Evolutionary conservation across 352 stramenopile species (phyloP).

Genomic region (Phytophthora parvispora): DNA sequence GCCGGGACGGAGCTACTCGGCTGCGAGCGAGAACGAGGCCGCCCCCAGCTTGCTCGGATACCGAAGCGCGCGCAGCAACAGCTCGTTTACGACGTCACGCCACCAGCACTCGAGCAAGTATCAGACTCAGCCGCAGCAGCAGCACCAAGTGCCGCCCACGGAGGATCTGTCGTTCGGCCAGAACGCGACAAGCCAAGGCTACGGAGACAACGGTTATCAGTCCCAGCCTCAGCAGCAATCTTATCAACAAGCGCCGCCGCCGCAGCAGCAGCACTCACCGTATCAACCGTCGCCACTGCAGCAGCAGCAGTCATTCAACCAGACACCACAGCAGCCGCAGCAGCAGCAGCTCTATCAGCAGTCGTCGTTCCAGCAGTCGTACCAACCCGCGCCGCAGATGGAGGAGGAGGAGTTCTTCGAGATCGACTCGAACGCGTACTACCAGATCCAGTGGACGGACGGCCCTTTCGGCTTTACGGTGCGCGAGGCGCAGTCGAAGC

Average conservation of each 20-base stretch:
- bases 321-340: background rate
- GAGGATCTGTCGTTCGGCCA: constrained; percentile 44
- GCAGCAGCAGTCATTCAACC: constrained; percentile 15
- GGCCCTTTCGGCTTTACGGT: constrained; percentile 86
- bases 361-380: constrained; percentile 21
- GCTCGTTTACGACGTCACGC: constrained; percentile 24
- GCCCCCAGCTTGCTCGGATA: constrained; percentile 37
- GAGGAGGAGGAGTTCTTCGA: constrained; percentile 65
- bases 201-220: constrained; percentile 31
- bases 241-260: constrained; percentile 15
- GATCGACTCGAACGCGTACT: constrained; percentile 78
- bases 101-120: constrained; percentile 34
- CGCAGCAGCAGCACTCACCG: constrained; percentile 21
- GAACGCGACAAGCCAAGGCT: constrained; percentile 9
- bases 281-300: constrained; percentile 8
- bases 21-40: constrained; percentile 26
- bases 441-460: constrained; percentile 85
- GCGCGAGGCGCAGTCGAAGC: constrained; percentile 76
- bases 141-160: constrained; percentile 14
- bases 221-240: constrained; percentile 23
- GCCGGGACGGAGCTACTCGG: constrained; percentile 28
- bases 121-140: constrained; percentile 25
- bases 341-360: constrained; percentile 26
- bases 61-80: constrained; percentile 36
- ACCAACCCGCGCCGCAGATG: constrained; percentile 24